Conservation (phyloP, 495 filamentous ascomycete species). For the Penicillium maclennaniae region DNA sequence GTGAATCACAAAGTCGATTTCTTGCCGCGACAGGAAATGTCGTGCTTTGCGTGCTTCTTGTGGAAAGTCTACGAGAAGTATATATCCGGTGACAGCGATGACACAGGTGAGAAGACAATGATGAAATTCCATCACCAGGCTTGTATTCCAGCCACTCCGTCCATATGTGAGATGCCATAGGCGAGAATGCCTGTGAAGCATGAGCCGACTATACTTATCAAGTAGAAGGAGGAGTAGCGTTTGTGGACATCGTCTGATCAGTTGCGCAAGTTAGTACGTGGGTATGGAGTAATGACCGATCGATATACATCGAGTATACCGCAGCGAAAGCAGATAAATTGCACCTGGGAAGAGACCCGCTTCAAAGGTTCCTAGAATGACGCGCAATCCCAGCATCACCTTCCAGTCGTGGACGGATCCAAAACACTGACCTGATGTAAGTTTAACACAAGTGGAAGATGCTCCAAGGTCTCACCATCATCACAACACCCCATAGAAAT, state of each 20-base stretch:
- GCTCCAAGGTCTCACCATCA: constrained; percentile 5
- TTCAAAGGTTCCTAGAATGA: constrained; percentile 58
- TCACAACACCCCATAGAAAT: constrained; percentile 9
- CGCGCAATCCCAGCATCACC: constrained; percentile 47
- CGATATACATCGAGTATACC: constrained; percentile 47
- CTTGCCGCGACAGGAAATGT: constrained; percentile 37
- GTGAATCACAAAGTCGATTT: constrained; percentile 47
- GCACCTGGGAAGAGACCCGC: constrained; percentile 54
- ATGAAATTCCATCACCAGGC: constrained; percentile 61
- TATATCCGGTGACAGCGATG: constrained; percentile 33
- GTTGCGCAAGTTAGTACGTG: too few species aligned
- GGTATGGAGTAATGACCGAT: background rate
- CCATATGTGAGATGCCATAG: constrained; percentile 54
- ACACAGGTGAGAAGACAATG: constrained; percentile 40
- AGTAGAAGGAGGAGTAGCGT: constrained; percentile 55
- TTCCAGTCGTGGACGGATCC: constrained; percentile 52
- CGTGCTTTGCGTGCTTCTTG: constrained; percentile 39
- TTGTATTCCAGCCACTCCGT: constrained; percentile 34
- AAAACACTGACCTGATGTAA: background rate
- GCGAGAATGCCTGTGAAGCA: constrained; percentile 56
- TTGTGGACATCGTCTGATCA: constrained; percentile 48
- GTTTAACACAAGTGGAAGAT: background rate
- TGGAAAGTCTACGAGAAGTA: constrained; percentile 49
- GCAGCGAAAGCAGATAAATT: constrained; percentile 53
- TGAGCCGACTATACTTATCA: constrained; percentile 44